Evolutionary conservation across 192 early-diverging fungal species (phyloP), one percentile per base, ranked within the genome.

Genomic region (Ambispora gerdemannii): DNA sequence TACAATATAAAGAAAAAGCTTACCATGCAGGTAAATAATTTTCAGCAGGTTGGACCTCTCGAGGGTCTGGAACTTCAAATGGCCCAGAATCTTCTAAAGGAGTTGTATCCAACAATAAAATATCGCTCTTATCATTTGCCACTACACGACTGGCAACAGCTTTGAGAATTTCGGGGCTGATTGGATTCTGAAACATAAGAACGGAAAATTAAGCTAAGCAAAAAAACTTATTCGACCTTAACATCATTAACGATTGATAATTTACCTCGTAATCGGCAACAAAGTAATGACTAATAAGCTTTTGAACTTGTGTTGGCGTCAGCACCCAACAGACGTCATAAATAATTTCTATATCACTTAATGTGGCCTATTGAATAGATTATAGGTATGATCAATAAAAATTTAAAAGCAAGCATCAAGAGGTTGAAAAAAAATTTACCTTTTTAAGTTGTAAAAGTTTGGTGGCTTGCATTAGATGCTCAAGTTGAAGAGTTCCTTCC

Each of bases 321-420:
- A 99, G 83, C 74, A 97, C 81, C 85, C 93, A 96, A 80, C 95
- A 97, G 27, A 99, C 96, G 83, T 97, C 96, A 68, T 98, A 98
- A 73, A 99, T 98, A 52, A 92, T 96, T 73, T 98, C 93, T 70
- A 99, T 95, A 72, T 99, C 97, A 63, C 91, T 86, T 68, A 80
- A 72, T 30, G 80, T 81, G 19, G 80, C 75, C 74, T 86, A 79
- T n/a, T 61, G 80, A 77, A 28, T 11, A 65, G 7, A 65, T 10
- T 20, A 67, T 2, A 30, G 31, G 73, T 63, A 4, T 70, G 73
- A 35, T 64, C 47, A 30, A 60, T 62, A 25, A 28, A 50, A 43
- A 36, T 56, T 52, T 50, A 22, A 25, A 47, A 17, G 38, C n/a
- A n/a, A n/a, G n/a, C n/a, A n/a, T n/a, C n/a, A n/a, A 43, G 38